Percentiles rank a stretch among this genome's conserved stretches.
phyloP scores from a whole-genome alignment of 2,329 filamentous ascomycete genomes.

The Endothia cerciana region DNA sequence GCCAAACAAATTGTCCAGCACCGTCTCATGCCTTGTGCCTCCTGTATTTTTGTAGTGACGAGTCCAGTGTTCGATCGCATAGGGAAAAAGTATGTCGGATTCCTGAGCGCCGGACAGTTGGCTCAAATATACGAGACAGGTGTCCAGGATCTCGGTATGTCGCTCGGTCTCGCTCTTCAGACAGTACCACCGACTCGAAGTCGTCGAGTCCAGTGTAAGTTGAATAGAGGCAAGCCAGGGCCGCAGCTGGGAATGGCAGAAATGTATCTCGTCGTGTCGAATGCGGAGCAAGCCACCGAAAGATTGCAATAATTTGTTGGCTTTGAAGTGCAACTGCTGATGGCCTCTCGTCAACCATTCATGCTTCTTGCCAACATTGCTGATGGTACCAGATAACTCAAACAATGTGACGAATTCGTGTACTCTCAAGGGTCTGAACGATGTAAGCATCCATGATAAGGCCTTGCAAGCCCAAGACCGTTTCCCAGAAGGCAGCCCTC shows the following conservation, averaged over 20 bases:
- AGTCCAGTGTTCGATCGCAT: not conserved
- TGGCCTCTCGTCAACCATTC: not conserved
- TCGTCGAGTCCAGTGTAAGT: too few relatives aligned
- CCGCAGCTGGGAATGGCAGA: not conserved
- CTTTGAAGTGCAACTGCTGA: not conserved
- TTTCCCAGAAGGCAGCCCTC: not conserved
- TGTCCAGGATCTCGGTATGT: not conserved
- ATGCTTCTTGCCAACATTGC: not conserved
- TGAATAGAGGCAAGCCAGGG: not conserved
- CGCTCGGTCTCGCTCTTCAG: not conserved
- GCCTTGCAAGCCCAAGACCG: not conserved
- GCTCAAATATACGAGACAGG: not conserved
- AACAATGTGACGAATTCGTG: not conserved
- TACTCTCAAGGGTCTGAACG: not conserved
- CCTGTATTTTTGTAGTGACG: not conserved
- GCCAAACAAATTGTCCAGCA: not conserved
- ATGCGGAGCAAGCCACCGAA: conserved; percentile 3
- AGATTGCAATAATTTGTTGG: not conserved
- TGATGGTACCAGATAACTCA: not conserved
- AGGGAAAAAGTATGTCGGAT: not conserved
- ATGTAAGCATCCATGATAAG: not conserved
- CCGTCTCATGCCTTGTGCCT: not conserved
- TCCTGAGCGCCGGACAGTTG: not conserved
- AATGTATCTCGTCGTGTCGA: conserved; percentile 3
- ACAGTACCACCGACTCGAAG: not conserved